Evolutionary conservation across 805 yeast species (phyloP), one percentile per base, ranked within the genome.

Genomic region (Metschnikowia colocasiae): DNA sequence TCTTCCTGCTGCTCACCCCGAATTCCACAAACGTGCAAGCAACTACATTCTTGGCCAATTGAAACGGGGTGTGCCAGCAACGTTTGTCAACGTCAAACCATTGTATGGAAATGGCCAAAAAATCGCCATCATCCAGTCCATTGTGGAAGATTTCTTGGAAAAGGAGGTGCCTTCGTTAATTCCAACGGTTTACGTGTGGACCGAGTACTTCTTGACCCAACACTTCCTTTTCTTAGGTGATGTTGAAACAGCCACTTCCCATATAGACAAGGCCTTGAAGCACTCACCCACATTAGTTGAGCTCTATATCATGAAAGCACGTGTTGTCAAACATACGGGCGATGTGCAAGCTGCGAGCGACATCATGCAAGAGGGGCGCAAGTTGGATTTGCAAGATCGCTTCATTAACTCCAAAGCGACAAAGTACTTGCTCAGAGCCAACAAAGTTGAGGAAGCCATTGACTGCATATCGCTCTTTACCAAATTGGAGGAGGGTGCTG

Each of bases 251-350:
- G 92, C 97, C 1, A 59, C 73, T 36, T 71, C 73, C 42, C 73
- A 69, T 54, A 78, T 87, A 41, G 82, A 87, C 31, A 55, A 68
- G 27, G 91, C 92, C 1, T 68, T 87, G 46, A 71, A 68, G 15
- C 89, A 83, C 52, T 82, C 94, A 0, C 96, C 97, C 35, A 87
- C 95, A 0, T 69, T 87, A 53, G 90, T 89, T 18, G 99, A 94
- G 64, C 73, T 87, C 40, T 82, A 85, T 61, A 77, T 91, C 51
- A 68, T 85, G 54, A 87, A 88, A 57, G 97, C 95, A 4, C 77
- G 95, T 59, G 75, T 94, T 34, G 69, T 80, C 51, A 89, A 90
- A 62, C 90, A 87, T 54, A 63, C 73, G 37, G 88, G 88, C n/a
- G 73, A 82, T 48, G 58, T 78, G 23, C 59, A 53, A 1, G 76